Base-by-base conservation (phyloP, 805 yeast species). In the Saitoella complicata region DNA sequence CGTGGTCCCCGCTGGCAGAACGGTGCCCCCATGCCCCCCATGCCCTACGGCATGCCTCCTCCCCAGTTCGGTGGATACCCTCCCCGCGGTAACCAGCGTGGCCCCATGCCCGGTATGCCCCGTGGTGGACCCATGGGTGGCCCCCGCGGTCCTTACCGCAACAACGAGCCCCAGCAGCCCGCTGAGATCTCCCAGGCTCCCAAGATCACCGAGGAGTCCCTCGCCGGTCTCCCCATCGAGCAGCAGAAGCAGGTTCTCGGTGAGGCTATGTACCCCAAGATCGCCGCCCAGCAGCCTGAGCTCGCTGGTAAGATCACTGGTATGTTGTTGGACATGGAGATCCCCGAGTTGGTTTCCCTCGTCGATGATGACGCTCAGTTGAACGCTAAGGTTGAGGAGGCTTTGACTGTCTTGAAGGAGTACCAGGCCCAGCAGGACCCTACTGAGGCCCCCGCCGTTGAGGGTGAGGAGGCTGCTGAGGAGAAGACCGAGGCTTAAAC, bases 261-360 rank as follows among this genome's bases (percentile, higher is more conserved):
- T 70, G 96, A 91, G 75, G 94, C 86, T 63, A 74, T 91, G 62
- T 91, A 88, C 75, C 86, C 93, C 61, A 83, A 78, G 75, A 81
- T 91, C 60, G 78, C 80, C 53, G 77, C 86, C 54, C 77, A 78
- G 57, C 94, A 86, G 61, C 81, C 80, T 48, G 95, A 86, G 68
- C 85, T 94, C 60, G 96, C 96, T 55, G 95, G 95, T 70, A 88
- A 87, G 73, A 84, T 91, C 64, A 91, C 98, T 54, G 96, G 97
- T 72, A 91, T 91, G 97, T 77, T 91, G 72, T 76, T 91, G 62
- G 95, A 87, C 63, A 78, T 88, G 77, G 93, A 86, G 62, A 83
- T 82, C 68, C 76, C 76, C 59, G 95, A 88, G 70, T 82, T 91
- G 58, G 69, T 87, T 60, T 80, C 81, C 50, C 73, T 88, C 64